Base-by-base conservation (phyloP, 345 rosid genomes). In the Erucastrum elatum region DNA sequence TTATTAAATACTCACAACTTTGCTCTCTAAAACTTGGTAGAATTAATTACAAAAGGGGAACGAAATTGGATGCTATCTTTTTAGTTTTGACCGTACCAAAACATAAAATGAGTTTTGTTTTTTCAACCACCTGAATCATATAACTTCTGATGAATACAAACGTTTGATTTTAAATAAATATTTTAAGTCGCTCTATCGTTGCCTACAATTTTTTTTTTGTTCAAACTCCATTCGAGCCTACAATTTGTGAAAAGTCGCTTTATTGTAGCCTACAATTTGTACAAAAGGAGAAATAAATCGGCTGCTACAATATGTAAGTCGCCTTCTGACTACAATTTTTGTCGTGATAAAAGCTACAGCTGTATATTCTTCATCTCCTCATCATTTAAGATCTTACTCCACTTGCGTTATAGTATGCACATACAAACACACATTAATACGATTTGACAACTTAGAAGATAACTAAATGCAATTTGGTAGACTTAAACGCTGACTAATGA, bases 311-410 rank as follows among this genome's bases (percentile, higher is more conserved):
- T 33, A 33, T 33, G 29, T 56, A 21, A 33, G 71, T 74, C 59
- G 68, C 29, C 74, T 76, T 61, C 55, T 76, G 80, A 76, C 80
- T 49, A 27, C 44, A 4, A 12, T 60, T 58, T 35, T 25, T 25
- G 63, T 77, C 65, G 21, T 51, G 70, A 64, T 39, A 69, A 77
- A 66, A 53, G 70, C 66, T 34, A 77, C 81, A 64, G 81, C 81
- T 70, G 76, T 70, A 77, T 64, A 64, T 75, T 70, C 71, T 65
- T 70, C 33, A 11, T 60, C 21, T 35, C 1, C 35, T 37, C 58
- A 29, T 58, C 72, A 78, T 78, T 72, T 41, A 71, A 41, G 49
- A 65, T 27, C 17, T 8, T 17, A 30, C 72, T 56, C 81, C 73
- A 66, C 77, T 72, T 66, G 77, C 75, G 13, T 26, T 26, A 56